phyloP scores from a whole-genome alignment of 495 filamentous ascomycete species.

The Podospora fimiseda region DNA sequence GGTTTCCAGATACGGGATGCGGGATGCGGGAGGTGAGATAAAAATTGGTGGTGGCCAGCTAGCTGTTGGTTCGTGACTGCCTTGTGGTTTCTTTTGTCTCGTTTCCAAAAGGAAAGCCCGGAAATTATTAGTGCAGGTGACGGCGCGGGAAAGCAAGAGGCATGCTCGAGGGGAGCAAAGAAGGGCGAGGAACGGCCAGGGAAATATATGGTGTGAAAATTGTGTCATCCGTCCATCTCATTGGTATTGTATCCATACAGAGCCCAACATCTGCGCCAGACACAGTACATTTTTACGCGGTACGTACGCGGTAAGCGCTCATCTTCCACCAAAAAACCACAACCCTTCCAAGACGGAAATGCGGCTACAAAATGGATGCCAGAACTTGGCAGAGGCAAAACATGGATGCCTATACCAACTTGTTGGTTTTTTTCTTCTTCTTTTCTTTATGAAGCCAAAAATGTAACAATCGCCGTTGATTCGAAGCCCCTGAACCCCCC shows the following conservation, averaged over 20 bases:
- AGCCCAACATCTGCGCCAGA: neutral
- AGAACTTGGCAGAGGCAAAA: neutral
- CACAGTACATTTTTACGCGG: neutral
- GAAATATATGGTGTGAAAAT: constrained; percentile 6
- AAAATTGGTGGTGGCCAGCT: constrained; percentile 6
- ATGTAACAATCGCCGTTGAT: neutral
- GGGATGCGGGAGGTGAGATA: constrained; percentile 4
- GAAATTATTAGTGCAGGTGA: constrained; percentile 26
- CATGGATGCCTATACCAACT: neutral
- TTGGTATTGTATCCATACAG: neutral
- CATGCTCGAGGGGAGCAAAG: constrained; percentile 1
- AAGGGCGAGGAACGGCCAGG: neutral
- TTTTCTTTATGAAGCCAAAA: neutral
- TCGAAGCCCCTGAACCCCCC: neutral
- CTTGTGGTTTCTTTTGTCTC: constrained; percentile 21
- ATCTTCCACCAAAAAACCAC: neutral
- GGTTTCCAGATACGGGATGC: neutral
- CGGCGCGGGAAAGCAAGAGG: constrained; percentile 22
- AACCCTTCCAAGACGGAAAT: neutral
- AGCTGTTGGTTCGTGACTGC: no score
- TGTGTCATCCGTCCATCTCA: constrained; percentile 5
- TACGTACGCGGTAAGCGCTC: constrained; percentile 3
- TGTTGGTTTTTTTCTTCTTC: neutral
- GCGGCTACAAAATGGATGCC: neutral
- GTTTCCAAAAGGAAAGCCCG: constrained; percentile 24